Evolutionary conservation across 345 rosid genomes (phyloP).

Genomic region (Arabidopsis suecica): DNA sequence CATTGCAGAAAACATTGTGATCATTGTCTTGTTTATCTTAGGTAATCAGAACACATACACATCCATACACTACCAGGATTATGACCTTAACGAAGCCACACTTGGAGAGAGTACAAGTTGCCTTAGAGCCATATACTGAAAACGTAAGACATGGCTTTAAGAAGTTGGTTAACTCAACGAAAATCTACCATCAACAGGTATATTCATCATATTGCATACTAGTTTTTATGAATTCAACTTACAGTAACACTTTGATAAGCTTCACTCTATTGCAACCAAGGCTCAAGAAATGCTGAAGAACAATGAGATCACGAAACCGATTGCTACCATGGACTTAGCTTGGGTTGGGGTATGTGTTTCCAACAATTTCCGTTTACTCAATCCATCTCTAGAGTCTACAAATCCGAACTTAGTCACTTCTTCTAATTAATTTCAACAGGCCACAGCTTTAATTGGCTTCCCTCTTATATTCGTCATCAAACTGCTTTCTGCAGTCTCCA

Average conservation of each 20-base stretch:
- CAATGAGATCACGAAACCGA: constrained; percentile 49
- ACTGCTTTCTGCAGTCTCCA: constrained; percentile 48
- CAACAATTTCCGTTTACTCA: not conserved
- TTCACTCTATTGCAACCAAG: constrained; percentile 35
- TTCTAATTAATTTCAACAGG: constrained; percentile 32
- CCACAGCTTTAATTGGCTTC: constrained; percentile 48
- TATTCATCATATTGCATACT: not conserved
- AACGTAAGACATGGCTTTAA: constrained; percentile 32
- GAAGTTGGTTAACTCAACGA: constrained; percentile 42
- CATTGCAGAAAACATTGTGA: not conserved
- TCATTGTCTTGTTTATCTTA: constrained; percentile 26
- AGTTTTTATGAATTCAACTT: not conserved
- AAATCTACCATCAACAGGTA: constrained; percentile 49
- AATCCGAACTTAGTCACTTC: constrained; percentile 6
- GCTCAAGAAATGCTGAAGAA: constrained; percentile 53
- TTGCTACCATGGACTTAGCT: constrained; percentile 55
- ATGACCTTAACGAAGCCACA: constrained; percentile 48
- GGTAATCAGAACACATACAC: constrained; percentile 44
- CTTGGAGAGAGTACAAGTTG: constrained; percentile 38
- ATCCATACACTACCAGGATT: constrained; percentile 46
- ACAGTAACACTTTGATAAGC: constrained; percentile 6
- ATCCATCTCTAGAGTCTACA: not conserved
- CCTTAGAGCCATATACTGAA: constrained; percentile 49
- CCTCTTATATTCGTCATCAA: constrained; percentile 50
- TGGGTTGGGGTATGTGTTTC: constrained; percentile 55